Evolutionary conservation across 768 basidiomycete species (phyloP), one percentile per base, ranked within the genome.

Genomic region (Jaapia argillacea): DNA sequence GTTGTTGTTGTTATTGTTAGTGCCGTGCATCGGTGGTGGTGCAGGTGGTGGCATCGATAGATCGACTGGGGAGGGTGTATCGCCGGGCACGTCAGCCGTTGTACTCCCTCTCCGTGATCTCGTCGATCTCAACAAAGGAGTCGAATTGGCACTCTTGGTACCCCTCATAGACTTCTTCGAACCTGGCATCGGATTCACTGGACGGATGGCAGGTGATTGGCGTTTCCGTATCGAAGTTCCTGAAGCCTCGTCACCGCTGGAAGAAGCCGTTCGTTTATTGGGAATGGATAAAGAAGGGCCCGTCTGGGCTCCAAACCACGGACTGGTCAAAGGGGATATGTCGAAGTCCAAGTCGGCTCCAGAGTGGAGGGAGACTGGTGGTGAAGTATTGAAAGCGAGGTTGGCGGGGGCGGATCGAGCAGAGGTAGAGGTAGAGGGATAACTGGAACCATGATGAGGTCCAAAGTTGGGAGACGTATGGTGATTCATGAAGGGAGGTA

Each of bases 11-110:
- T 23, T 25, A 20, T 12, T 14, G 44, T 45, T 12, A 37, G 22
- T 23, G 36, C 41, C 5, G 38, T 44, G 5, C 27, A 46, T 26
- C 26, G 51, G 44, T 3, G 76, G 75, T 5, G 71, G 64, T 6
- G 85, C 85, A 5, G 89, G 87, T 0, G 91, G 90, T 1, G 88
- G 88, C 89, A 93, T 91, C 6, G 78, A 72, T 16, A 86, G 61
- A 62, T 94, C 91, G 1, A 94, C 88, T 2, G 91, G 90, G 4
- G 85, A 88, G 1, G 91, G 89, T 0, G 84, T 79, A 52, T 85
- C 82, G 7, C 55, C 58, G 7, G 56, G 56, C 13, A 53, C 36
- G 6, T 59, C 55, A 13, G 47, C 46, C 13, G 41, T 46, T 16
- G 60, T 65, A 33, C 70, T 71, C 27, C 66, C 66, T 46, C 66